These are phyloP conservation scores for Marchantia paleacea DNA, from an alignment of 225 moss, liverwort and hornwort species.

Conservation along the genomic window DNA sequence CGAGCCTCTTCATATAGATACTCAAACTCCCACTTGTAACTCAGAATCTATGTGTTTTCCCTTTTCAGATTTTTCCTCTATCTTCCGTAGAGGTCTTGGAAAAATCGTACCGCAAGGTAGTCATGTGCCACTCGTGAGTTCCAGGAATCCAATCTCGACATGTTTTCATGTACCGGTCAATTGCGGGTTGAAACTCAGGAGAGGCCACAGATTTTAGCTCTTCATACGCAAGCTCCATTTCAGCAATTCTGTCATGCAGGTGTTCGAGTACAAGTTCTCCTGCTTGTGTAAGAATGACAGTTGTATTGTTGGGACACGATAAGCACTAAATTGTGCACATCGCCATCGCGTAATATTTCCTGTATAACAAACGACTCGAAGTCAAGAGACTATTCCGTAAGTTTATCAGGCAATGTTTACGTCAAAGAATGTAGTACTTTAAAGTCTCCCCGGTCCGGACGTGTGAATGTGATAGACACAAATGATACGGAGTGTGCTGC, in stretches of 20 bases:
- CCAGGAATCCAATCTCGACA: conserved; percentile 1
- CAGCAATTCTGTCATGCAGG: not conserved
- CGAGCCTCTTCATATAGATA: too few relatives aligned
- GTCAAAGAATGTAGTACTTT: not conserved
- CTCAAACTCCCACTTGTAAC: too few relatives aligned
- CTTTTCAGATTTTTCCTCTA: too few relatives aligned
- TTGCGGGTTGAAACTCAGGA: conserved; percentile 4
- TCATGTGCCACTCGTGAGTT: not conserved
- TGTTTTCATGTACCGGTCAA: conserved; percentile 1
- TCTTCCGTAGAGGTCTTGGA: too few relatives aligned
- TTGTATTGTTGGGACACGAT: not conserved
- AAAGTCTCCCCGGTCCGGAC: not conserved
- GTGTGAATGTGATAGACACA: not conserved
- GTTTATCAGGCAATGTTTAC: not conserved
- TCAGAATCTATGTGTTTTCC: too few relatives aligned
- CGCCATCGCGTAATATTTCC: not conserved
- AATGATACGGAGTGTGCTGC: not conserved
- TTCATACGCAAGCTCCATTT: conserved; percentile 7
- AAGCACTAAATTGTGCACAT: not conserved
- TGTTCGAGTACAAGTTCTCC: not conserved
- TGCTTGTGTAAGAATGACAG: not conserved
- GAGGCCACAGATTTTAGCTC: not conserved
- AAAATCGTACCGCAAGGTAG: not conserved
- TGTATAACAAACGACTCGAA: not conserved
- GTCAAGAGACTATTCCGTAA: not conserved